Base-by-base conservation (phyloP, 2,329 filamentous ascomycete genomes). In the Sarocladiaceae sp. region DNA sequence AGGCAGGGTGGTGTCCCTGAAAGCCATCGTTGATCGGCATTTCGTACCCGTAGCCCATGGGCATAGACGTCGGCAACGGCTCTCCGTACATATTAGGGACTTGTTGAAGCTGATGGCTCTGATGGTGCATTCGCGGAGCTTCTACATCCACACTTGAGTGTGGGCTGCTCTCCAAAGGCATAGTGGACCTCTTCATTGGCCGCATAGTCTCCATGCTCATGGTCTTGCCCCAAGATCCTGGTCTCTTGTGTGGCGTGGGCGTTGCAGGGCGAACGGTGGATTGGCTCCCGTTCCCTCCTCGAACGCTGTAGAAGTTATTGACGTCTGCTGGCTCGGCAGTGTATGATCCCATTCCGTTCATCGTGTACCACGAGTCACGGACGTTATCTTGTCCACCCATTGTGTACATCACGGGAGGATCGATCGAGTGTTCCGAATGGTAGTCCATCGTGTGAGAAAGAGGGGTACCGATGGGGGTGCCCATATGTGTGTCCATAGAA, bases 151-250 rank as follows among this genome's bases (percentile, higher is more conserved):
- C 16, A 27, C 40, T 33, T 6, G 40, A 43, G 18, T 45, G 46
- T 9, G 58, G 56, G 47, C 55, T 58, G 21, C 54, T 57, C 32
- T 60, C 26, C n/a, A 43, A 32, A 4, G 48, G 59, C n/a, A 59
- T 54, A 16, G 52, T 56, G 11, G 54, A 50, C 51, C 63, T 62
- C 55, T 64, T 65, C 50, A 56, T 56, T 4, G 64, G 62, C 6
- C 62, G 60, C 19, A 65, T 47, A 46, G 57, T 62, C 48, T 66
- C 64, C 48, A 66, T 61, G 50, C 59, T 63, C 18, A 63, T 53
- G 23, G 63, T 53, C 41, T 63, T 61, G 12, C 60, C 59, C 64
- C 64, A 67, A 3, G 63, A 66, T 20, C 58, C 63, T 18, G 64
- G 63, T 45, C 64, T 57, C 48, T 66, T 66, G 45, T 63, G 56